Conservation (phyloP, 352 stramenopile species). For the Nothophytophthora sp. region DNA sequence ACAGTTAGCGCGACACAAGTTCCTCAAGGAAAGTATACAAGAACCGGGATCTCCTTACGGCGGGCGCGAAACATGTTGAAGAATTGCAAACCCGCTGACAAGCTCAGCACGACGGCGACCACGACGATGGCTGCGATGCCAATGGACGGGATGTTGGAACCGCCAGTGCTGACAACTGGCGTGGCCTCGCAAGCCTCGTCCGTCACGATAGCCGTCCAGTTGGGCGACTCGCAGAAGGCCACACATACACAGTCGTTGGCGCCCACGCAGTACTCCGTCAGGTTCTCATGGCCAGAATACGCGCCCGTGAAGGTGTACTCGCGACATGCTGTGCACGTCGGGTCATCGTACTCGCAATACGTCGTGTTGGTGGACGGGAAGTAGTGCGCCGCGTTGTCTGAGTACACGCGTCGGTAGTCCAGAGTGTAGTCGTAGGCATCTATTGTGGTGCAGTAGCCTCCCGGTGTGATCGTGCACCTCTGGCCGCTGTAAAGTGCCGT, state of each 20-base stretch:
- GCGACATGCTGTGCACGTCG: conserved; percentile 26
- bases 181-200: conserved; percentile 41
- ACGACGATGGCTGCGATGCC: conserved; percentile 30
- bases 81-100: conserved; percentile 30
- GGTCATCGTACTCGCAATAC: conserved; percentile 49
- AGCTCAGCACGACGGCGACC: conserved; percentile 25
- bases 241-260: conserved; percentile 49
- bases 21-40: neutral
- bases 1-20: conserved; percentile 1
- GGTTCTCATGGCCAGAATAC: conserved; percentile 20
- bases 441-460: conserved; percentile 60
- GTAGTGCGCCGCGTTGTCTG: conserved; percentile 30
- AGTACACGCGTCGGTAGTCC: conserved; percentile 42
- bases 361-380: conserved; percentile 63
- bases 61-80: conserved; percentile 24
- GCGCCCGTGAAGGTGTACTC: conserved; percentile 26
- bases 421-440: conserved; percentile 33
- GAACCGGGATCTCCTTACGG: conserved; percentile 22
- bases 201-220: conserved; percentile 37
- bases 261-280: conserved; percentile 47
- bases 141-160: conserved; percentile 24
- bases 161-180: neutral
- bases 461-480: conserved; percentile 54
- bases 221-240: conserved; percentile 50
- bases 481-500: conserved; percentile 33